A percentile compares a stretch with the other conserved stretches of the same genome.
Evolutionary conservation across 1,284 basidiomycete genomes (phyloP).

Genomic region (Cerioporus squamosus): DNA sequence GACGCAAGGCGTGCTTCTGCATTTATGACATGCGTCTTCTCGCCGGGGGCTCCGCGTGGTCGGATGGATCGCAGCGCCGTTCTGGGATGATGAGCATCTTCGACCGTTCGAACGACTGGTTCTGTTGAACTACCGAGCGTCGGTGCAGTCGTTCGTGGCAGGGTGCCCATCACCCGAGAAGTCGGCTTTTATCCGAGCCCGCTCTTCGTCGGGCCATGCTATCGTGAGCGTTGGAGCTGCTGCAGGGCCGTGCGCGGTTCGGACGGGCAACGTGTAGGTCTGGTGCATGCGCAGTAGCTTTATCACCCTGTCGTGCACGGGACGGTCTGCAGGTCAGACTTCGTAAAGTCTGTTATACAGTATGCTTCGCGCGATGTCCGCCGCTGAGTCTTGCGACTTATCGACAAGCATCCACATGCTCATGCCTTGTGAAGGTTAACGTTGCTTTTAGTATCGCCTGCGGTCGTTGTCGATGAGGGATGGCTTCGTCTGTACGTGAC

Average conservation of each 20-base stretch:
- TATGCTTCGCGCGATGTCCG: constrained; percentile 1
- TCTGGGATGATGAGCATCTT: neutral
- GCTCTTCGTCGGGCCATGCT: no score
- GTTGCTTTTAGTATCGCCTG: constrained; percentile 42
- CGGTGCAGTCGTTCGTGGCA: no score
- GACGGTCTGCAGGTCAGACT: neutral
- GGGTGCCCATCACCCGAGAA: no score
- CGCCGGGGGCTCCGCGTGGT: constrained; percentile 17
- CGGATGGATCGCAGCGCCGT: neutral
- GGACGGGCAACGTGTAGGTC: constrained; percentile 9
- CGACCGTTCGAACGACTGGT: no score
- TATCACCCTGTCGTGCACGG: neutral
- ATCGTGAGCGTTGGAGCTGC: neutral
- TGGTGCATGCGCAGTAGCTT: neutral
- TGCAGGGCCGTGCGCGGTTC: constrained; percentile 16
- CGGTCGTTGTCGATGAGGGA: no score
- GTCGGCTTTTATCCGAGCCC: no score
- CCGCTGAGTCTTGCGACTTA: neutral
- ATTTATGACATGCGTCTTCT: constrained; percentile 10
- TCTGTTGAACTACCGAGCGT: neutral
- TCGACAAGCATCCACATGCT: constrained; percentile 89
- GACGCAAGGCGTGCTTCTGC: constrained; percentile 20
- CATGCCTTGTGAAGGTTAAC: constrained; percentile 63
- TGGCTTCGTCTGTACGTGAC: no score
- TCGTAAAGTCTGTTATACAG: neutral